Conservation (phyloP, 78 protist species). For the Dictyostelium brefeldianum region DNA sequence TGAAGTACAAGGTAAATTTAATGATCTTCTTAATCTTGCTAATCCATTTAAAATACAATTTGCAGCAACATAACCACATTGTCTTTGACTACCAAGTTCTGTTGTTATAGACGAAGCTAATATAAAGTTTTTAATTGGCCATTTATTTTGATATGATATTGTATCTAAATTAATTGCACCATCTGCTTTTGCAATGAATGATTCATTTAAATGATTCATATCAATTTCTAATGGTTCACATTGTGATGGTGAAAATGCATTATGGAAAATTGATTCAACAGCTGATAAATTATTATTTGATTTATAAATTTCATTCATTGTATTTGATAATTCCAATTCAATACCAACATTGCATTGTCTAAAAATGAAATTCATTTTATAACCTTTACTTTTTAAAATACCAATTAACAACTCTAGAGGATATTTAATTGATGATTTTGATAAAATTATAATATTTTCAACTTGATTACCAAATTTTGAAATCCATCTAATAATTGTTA, state of each 20-base stretch:
- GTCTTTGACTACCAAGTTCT: conserved; percentile 63
- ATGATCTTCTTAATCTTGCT: conserved; percentile 36
- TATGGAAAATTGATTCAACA: not conserved
- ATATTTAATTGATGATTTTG: conserved; percentile 53
- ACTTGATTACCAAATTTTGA: conserved; percentile 22
- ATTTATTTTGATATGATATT: not conserved
- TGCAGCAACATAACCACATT: conserved; percentile 84
- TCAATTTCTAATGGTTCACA: not conserved
- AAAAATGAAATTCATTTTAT: no score
- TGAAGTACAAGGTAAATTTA: conserved; percentile 45
- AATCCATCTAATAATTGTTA: conserved; percentile 27
- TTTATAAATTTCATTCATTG: not conserved
- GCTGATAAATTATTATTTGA: not conserved
- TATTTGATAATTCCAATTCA: no score
- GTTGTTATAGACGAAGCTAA: conserved; percentile 63
- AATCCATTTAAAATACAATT: conserved; percentile 81
- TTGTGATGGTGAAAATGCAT: not conserved
- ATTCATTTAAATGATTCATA: not conserved
- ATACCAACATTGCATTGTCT: no score
- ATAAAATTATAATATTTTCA: conserved; percentile 21
- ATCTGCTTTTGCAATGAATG: conserved; percentile 42
- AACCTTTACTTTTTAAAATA: no score
- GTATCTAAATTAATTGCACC: conserved; percentile 68
- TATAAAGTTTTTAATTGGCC: conserved; percentile 41
- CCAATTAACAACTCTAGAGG: conserved; percentile 25